A percentile compares a stretch with the other conserved stretches of the same genome.
These are phyloP conservation scores for Abrus precatorius DNA, from an alignment of 306 rosid genomes.

Conservation along the genomic window DNA sequence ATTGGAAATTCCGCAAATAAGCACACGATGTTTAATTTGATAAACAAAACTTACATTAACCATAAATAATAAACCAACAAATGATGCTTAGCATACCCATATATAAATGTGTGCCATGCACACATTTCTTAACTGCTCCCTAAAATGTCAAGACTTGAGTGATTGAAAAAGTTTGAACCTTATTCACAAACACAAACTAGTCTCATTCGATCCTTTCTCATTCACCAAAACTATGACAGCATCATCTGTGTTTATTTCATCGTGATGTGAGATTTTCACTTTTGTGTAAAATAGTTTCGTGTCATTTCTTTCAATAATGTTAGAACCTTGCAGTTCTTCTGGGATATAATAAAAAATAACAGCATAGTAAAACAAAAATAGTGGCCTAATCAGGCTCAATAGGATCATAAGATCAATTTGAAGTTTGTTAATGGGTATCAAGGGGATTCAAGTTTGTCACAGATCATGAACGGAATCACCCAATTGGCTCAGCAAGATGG, in stretches of 20 bases:
- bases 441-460: background rate
- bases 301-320: conserved; percentile 1
- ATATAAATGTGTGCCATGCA: no score
- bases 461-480: conserved; percentile 25
- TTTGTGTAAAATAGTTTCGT: background rate
- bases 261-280: background rate
- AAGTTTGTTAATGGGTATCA: conserved; percentile 13
- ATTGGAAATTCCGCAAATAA: no score
- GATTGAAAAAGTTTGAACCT: no score
- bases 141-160: no score
- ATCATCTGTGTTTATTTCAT: background rate
- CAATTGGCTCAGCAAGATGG: conserved; percentile 77
- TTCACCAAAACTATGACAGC: conserved; percentile 1
- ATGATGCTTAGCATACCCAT: no score
- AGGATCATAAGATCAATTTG: conserved; percentile 31
- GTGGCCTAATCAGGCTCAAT: conserved; percentile 9
- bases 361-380: background rate
- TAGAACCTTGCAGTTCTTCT: background rate
- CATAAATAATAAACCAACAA: no score
- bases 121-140: no score
- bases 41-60: no score
- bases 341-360: background rate
- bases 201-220: no score
- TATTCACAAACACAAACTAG: no score
- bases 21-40: no score